Conservation (phyloP, 768 basidiomycete genomes). For the Lepiota venenata region DNA sequence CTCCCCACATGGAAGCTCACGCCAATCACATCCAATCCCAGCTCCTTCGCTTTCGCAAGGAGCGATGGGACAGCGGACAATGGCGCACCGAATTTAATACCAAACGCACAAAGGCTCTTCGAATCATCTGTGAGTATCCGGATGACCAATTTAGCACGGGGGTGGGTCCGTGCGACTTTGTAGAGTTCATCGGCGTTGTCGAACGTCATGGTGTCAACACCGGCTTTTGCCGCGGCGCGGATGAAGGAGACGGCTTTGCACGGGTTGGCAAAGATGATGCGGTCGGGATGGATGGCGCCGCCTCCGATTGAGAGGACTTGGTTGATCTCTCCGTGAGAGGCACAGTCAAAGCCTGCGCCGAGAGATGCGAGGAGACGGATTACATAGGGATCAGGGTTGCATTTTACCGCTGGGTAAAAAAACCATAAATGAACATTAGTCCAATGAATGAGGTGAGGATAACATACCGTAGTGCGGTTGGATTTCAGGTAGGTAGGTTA, state of each 20-base stretch:
- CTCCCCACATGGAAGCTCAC: slow-evolving; percentile 98
- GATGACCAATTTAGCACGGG: slow-evolving; percentile 80
- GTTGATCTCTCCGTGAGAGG: slow-evolving; percentile 90
- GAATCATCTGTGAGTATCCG: slow-evolving; percentile 99
- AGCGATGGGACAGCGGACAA: slow-evolving; percentile 76
- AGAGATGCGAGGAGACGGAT: slow-evolving; percentile 86
- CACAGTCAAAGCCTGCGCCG: slow-evolving; percentile 96
- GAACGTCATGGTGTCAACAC: slow-evolving; percentile 95
- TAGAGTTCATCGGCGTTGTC: slow-evolving; percentile 95
- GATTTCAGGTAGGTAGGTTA: slow-evolving; percentile 71
- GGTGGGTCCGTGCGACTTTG: slow-evolving; percentile 84
- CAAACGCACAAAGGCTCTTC: slow-evolving; percentile 88
- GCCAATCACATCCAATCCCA: slow-evolving; percentile 84
- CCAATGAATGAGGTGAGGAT: background rate
- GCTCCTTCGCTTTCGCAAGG: slow-evolving; percentile 72
- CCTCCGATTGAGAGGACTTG: slow-evolving; percentile 73
- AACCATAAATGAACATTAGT: slow-evolving; percentile 10
- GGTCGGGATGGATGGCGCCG: slow-evolving; percentile 54
- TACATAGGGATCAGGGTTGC: slow-evolving; percentile 96
- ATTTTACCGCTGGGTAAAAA: slow-evolving; percentile 77
- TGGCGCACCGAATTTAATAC: slow-evolving; percentile 95
- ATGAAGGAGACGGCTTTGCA: slow-evolving; percentile 97
- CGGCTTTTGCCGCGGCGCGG: slow-evolving; percentile 72
- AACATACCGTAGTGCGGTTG: slow-evolving; percentile 89
- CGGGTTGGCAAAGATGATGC: slow-evolving; percentile 97